Evolutionary conservation across 2,329 filamentous ascomycete genomes (phyloP), one percentile per base, ranked within the genome.

Genomic region (Trichoderma polysporum): DNA sequence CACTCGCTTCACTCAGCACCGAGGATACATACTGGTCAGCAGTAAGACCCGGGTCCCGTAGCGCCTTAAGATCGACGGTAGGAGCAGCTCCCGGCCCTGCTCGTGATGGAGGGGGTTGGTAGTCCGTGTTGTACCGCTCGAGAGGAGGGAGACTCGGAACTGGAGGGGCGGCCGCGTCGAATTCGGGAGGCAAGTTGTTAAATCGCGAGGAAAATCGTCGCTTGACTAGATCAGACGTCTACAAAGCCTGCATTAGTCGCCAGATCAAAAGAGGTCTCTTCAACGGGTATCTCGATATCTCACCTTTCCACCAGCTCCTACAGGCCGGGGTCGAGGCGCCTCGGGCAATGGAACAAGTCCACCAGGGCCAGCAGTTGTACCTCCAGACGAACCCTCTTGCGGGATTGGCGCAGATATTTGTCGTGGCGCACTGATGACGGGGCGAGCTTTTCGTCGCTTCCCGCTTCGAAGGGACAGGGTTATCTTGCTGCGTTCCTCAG

Each of bases 171-270:
- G 86, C 88, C 71, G 85, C 82, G 73, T 90, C 86, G 75, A 88
- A 91, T 73, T 92, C 89, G 68, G 87, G 81, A 1, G 91, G 91
- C 1, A 90, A 79, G 70, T 91, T 89, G 73, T 93, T 94, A 78
- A 97, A 97, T 68, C 94, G 90, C 49, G 94, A 94, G 45, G 95
- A 98, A 79, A 98, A 99, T 73, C 95, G 86, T 73, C 93, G 87
- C 82, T 98, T 98, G 68, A 99, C 94, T 63, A 98, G 84, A 77
- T 99, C 94, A 27, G 87, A 87, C 1, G 88, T 90, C 86, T 88
- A 33, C 4, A 12, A 13, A 22, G n/a, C 13, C 6, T 27, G 6
- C 1, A 29, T 61, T 52, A 57, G 56, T 61, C 22, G 47, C n/a
- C 7, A n/a, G 5, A 6, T 39, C 27, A 15, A 10, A 31, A 47